phyloP scores from a whole-genome alignment of 306 rosid species.

The Albizia julibrissin region DNA sequence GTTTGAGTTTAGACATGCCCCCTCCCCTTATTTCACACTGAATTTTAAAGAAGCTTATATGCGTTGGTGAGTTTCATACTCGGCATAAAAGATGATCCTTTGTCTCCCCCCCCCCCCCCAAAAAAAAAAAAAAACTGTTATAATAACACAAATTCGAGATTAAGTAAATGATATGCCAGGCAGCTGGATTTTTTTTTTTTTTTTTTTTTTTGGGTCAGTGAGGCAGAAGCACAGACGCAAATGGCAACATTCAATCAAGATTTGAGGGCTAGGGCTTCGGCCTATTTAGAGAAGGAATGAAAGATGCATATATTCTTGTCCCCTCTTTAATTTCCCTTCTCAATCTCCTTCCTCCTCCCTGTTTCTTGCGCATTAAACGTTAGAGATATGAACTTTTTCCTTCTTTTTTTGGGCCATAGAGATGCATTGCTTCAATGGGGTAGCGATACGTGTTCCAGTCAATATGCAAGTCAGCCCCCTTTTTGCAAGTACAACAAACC shows the following conservation, averaged over 20 bases:
- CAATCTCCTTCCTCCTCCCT: constrained; percentile 5
- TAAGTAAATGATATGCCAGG: neutral
- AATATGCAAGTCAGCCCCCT: neutral
- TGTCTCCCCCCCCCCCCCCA: no score
- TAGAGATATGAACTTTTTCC: neutral
- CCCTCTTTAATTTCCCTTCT: neutral
- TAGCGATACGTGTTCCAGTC: neutral
- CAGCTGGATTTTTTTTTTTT: neutral
- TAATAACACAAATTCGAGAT: neutral
- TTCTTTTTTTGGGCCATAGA: neutral
- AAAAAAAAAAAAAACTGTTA: no score
- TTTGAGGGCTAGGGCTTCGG: constrained; percentile 24
- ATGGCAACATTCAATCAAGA: constrained; percentile 23
- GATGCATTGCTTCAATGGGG: neutral
- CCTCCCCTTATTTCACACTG: neutral
- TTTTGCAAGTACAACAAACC: neutral
- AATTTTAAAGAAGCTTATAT: no score
- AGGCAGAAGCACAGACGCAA: constrained; percentile 1
- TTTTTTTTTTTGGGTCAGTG: neutral
- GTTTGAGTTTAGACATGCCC: neutral
- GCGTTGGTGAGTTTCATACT: no score
- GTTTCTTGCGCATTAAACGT: constrained; percentile 12
- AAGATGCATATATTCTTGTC: constrained; percentile 41
- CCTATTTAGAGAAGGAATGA: neutral
- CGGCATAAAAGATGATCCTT: no score